Percentiles rank a stretch among this genome's conserved stretches.
Evolutionary conservation across 2,329 filamentous ascomycete species (phyloP).

Genomic region (Pleomassaria siparia): DNA sequence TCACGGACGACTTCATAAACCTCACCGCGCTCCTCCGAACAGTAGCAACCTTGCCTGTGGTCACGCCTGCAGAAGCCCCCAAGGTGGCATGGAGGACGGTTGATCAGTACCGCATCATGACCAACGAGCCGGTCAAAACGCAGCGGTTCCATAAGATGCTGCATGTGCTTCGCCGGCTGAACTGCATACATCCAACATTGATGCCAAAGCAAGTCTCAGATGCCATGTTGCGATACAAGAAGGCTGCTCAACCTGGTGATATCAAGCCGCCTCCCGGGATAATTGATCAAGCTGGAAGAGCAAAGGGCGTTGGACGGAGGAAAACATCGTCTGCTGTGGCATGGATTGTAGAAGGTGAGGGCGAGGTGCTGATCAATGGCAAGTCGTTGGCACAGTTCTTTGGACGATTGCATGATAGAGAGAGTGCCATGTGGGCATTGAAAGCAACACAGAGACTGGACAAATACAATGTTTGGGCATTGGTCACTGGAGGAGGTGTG

Average conservation of each 20-base stretch:
- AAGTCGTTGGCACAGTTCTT: slow-evolving; percentile 82
- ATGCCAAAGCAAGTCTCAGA: slow-evolving; percentile 69
- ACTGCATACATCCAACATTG: slow-evolving; percentile 79
- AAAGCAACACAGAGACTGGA: slow-evolving; percentile 80
- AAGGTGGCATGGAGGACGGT: slow-evolving; percentile 80
- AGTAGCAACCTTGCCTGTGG: slow-evolving; percentile 71
- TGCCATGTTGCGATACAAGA: slow-evolving; percentile 70
- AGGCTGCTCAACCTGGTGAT: slow-evolving; percentile 70
- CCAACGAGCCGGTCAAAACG: slow-evolving; percentile 53
- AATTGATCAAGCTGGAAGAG: slow-evolving; percentile 76
- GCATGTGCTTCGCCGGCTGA: slow-evolving; percentile 73
- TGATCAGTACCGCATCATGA: slow-evolving; percentile 66
- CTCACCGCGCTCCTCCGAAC: slow-evolving; percentile 72
- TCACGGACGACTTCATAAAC: slow-evolving; percentile 79
- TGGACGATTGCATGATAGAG: slow-evolving; percentile 85
- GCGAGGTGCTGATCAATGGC: slow-evolving; percentile 87
- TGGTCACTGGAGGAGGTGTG: slow-evolving; percentile 81
- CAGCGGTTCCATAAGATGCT: slow-evolving; percentile 79
- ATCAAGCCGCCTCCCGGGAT: slow-evolving; percentile 63
- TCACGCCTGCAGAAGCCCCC: slow-evolving; percentile 66
- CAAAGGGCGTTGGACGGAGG: slow-evolving; percentile 78
- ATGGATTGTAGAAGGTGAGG: slow-evolving; percentile 88
- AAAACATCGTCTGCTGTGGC: slow-evolving; percentile 86
- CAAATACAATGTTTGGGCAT: slow-evolving; percentile 95
- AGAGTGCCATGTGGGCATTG: slow-evolving; percentile 90